Conservation (phyloP, 2,329 filamentous ascomycete genomes). For the Exophiala alcalophila region DNA sequence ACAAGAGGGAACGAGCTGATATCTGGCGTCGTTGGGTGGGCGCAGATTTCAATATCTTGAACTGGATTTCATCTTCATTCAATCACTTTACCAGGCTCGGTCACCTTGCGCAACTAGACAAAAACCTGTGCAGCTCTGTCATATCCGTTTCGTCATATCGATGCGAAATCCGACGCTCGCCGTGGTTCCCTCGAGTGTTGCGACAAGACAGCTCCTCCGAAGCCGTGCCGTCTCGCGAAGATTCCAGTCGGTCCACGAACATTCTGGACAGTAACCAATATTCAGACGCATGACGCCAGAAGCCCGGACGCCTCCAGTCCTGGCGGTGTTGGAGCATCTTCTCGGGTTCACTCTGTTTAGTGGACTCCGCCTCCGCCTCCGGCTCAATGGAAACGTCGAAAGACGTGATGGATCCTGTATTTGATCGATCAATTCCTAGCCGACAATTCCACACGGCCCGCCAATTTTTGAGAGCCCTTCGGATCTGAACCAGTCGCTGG, state of each 20-base stretch:
- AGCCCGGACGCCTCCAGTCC: slow-evolving; percentile 32
- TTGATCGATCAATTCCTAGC: slow-evolving; percentile 22
- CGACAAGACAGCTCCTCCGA: neutral
- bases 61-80: neutral
- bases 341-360: neutral
- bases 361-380: neutral
- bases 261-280: slow-evolving; percentile 34
- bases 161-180: neutral
- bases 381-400: slow-evolving; percentile 6
- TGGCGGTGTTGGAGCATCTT: neutral
- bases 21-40: slow-evolving; percentile 6
- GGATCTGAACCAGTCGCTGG: slow-evolving; percentile 18
- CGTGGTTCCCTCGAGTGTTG: neutral
- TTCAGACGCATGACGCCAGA: slow-evolving; percentile 31
- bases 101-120: neutral
- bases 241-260: slow-evolving; percentile 21
- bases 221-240: neutral
- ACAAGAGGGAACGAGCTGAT: slow-evolving; percentile 2
- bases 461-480: slow-evolving; percentile 33
- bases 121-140: neutral
- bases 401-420: slow-evolving; percentile 21
- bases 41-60: slow-evolving; percentile 15
- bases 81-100: neutral
- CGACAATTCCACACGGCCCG: slow-evolving; percentile 31
- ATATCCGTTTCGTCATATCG: slow-evolving; percentile 1